phyloP scores from a whole-genome alignment of 1,284 basidiomycete genomes.

The Papiliotrema terrestris region DNA sequence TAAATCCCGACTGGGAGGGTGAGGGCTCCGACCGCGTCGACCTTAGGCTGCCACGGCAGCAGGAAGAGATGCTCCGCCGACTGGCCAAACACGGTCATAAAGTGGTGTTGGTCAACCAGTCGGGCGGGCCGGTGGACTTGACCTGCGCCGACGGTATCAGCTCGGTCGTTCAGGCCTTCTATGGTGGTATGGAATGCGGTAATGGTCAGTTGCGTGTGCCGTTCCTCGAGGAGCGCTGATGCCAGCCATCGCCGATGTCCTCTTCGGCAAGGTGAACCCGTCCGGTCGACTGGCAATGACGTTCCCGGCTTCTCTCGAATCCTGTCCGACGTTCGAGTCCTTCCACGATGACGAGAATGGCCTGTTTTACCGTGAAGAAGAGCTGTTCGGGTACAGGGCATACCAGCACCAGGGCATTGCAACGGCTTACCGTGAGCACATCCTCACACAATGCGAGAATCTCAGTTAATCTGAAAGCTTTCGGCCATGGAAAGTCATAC shows the following conservation, averaged over 20 bases:
- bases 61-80: background rate
- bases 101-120: constrained; percentile 1
- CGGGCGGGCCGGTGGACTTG: background rate
- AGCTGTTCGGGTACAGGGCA: constrained; percentile 1
- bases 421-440: background rate
- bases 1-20: background rate
- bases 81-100: background rate
- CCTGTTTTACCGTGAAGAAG: background rate
- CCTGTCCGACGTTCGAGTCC: background rate
- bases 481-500: background rate
- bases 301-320: constrained; percentile 44
- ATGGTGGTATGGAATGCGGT: constrained; percentile 1
- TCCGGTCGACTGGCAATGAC: constrained; percentile 54
- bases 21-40: background rate
- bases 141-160: background rate
- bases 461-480: background rate
- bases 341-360: background rate
- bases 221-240: background rate
- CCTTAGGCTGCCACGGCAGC: background rate
- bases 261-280: constrained; percentile 57
- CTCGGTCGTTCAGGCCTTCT: constrained; percentile 1
- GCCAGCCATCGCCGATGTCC: constrained; percentile 43
- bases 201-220: background rate
- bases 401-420: background rate
- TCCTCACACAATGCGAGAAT: background rate